phyloP scores from a whole-genome alignment of 805 yeast species.

The Suhomyces xylopsoci region DNA sequence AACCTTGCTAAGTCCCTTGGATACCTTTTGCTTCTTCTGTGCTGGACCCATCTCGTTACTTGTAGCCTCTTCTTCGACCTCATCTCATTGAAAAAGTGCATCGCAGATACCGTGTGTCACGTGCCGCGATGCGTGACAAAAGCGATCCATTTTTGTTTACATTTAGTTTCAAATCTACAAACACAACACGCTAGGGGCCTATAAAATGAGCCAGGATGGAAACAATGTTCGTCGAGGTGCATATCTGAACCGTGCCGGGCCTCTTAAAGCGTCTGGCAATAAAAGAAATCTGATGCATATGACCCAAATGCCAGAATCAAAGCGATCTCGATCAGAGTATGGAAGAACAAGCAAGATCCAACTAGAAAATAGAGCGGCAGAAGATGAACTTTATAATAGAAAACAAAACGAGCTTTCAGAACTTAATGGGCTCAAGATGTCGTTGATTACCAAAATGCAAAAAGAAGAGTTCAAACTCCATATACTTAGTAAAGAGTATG shows the following conservation, averaged over 20 bases:
- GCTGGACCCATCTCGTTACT: constrained; percentile 16
- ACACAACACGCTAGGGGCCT: not conserved
- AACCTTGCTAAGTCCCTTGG: constrained; percentile 13
- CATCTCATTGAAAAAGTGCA: not conserved
- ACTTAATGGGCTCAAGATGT: constrained; percentile 8
- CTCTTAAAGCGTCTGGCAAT: not conserved
- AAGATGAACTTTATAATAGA: not conserved
- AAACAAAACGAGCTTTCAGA: constrained; percentile 8
- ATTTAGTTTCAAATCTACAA: constrained; percentile 1
- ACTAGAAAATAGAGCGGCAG: not conserved
- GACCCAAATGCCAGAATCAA: not conserved
- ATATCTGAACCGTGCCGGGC: not conserved
- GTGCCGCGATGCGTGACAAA: not conserved
- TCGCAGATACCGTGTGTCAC: not conserved
- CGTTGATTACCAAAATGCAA: constrained; percentile 12
- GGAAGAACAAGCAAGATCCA: not conserved
- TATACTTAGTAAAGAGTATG: constrained; percentile 7
- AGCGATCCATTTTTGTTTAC: not conserved
- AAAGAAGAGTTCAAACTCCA: constrained; percentile 14
- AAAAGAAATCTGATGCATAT: not conserved
- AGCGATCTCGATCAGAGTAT: not conserved
- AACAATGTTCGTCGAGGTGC: not conserved
- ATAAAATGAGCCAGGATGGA: not conserved
- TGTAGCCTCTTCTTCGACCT: not conserved
- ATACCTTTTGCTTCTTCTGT: constrained; percentile 21